Base-by-base conservation (phyloP, 1,284 basidiomycete genomes). In the Crepidotus sp. region DNA sequence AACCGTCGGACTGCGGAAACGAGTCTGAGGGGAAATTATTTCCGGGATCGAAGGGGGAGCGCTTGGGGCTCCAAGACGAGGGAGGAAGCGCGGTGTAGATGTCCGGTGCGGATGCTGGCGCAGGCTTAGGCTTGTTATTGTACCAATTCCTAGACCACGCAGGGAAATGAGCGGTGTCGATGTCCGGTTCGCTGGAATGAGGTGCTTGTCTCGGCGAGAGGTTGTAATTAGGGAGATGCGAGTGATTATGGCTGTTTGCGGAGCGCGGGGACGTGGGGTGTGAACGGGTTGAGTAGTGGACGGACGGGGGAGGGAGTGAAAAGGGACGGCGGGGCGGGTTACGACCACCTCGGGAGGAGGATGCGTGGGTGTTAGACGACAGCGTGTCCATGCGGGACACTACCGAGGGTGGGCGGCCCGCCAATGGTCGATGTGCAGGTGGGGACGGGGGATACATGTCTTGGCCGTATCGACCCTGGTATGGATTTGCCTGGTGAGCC, bases 111-210 rank as follows among this genome's bases (percentile, higher is more conserved):
- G 49, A 48, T 8, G 37, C 32, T 6, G 39, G 41, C 46, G 40
- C 31, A 13, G 46, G 17, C 6, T 62, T 60, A 9, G 48, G 26
- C 6, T 63, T 59, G 11, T 57, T 41, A 45, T 62, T 60, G 56
- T 80, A 80, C 78, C 78, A 82, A 13, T 65, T 64, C 19, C 70
- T 66, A 19, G 78, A 72, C 71, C 75, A 81, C 5, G 71, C 64
- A 14, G 80, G 79, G 57, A 80, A 81, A 29, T 71, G 69, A 11
- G 74, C 66, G 24, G 77, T 68, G 57, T 83, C 77, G 34, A 77
- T 68, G 51, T 76, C 75, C 0, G 63, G 52, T 8, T 67, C 62
- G 10, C 54, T 49, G 11, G 57, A 42, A 18, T 43, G 55, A 13
- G 34, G 43, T 27, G 15, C 45, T 36, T 46, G 52, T 26, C 55